These are phyloP conservation scores for Galium porrigens DNA, from an alignment of 305 asterid genomes.

Conservation along the genomic window DNA sequence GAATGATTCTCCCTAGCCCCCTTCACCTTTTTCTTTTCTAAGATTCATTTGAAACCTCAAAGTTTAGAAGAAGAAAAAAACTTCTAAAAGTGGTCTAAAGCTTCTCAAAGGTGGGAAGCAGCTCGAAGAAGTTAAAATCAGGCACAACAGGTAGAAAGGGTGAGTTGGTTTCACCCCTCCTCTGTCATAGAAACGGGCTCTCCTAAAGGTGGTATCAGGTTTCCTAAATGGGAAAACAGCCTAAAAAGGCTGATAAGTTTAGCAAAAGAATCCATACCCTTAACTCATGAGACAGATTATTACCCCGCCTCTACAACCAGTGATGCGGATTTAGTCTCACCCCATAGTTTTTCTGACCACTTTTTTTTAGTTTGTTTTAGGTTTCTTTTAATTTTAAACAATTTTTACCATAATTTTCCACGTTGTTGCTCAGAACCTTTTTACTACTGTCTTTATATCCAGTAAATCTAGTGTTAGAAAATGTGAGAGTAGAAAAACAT, in stretches of 20 bases:
- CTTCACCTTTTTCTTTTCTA: background rate
- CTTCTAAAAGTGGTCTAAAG: background rate
- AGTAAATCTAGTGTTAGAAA: background rate
- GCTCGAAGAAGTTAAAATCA: background rate
- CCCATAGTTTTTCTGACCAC: background rate
- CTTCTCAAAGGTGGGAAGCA: background rate
- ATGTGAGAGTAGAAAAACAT: background rate
- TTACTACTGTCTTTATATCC: background rate
- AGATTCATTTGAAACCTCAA: background rate
- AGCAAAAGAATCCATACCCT: too few relatives aligned
- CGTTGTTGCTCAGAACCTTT: background rate
- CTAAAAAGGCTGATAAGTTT: background rate
- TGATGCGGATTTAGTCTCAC: background rate
- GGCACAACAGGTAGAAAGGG: background rate
- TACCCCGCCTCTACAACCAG: too few relatives aligned
- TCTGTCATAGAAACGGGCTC: background rate
- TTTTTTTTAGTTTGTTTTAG: background rate
- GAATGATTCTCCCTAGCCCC: background rate
- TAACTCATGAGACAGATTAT: too few relatives aligned
- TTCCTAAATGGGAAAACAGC: background rate
- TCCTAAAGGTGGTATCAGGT: background rate
- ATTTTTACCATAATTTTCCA: background rate
- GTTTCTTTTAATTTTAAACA: background rate
- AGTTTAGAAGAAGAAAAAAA: too few relatives aligned
- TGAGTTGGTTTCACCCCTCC: background rate